These are phyloP conservation scores for Pseudonitzschia pungens DNA, from an alignment of 108 stramenopile species.

Conservation along the genomic window DNA sequence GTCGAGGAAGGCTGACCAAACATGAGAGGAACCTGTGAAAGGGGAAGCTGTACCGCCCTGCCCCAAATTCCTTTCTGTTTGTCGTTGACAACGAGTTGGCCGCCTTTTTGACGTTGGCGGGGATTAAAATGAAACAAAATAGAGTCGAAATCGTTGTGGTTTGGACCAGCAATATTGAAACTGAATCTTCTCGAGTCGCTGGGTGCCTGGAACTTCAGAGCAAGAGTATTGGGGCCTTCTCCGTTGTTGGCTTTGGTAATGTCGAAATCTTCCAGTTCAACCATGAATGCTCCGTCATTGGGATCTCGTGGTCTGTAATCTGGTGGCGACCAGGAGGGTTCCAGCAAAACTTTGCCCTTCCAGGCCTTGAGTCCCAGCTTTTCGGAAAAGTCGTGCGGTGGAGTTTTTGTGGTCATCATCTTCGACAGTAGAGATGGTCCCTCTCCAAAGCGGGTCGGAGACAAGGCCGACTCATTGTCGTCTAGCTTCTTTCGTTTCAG, in stretches of 20 bases:
- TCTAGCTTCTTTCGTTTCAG: constrained; percentile 33
- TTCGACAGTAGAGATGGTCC: constrained; percentile 66
- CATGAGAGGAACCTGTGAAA: constrained; percentile 70
- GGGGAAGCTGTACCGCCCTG: constrained; percentile 63
- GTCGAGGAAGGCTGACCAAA: constrained; percentile 75
- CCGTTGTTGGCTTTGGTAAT: constrained; percentile 34
- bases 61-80: constrained; percentile 82
- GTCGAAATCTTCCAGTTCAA: constrained; percentile 69
- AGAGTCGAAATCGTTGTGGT: constrained; percentile 56
- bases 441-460: constrained; percentile 4
- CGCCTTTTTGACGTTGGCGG: constrained; percentile 68
- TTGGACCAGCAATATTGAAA: constrained; percentile 72
- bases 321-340: constrained; percentile 64
- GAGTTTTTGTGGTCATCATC: constrained; percentile 53
- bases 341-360: constrained; percentile 54
- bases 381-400: constrained; percentile 82
- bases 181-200: constrained; percentile 74
- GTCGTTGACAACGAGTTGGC: constrained; percentile 81
- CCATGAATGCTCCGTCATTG: constrained; percentile 64
- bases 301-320: constrained; percentile 36
- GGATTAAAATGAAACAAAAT: constrained; percentile 87
- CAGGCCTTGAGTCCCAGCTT: constrained; percentile 42
- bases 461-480: constrained; percentile 23
- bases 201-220: constrained; percentile 79
- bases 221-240: constrained; percentile 78